Evolutionary conservation across 2,329 filamentous ascomycete species (phyloP).

Genomic region (Penicillium sp.): DNA sequence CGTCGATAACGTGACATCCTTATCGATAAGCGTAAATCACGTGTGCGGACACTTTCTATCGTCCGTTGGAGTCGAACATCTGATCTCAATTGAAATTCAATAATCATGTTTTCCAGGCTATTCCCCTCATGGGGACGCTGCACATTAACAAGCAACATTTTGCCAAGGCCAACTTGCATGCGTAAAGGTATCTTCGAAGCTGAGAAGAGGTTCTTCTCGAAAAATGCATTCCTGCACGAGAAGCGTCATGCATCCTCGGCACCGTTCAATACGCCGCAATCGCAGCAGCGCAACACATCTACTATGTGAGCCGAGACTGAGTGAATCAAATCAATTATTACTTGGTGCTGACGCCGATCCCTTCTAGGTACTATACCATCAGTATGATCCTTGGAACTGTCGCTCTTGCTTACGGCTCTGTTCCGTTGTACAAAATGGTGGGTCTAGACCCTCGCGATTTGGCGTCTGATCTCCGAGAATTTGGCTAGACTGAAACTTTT

Average conservation of each 20-base stretch:
- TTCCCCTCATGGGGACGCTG: constrained; percentile 26
- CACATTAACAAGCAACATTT: constrained; percentile 11
- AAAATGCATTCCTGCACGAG: constrained; percentile 27
- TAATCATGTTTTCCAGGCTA: constrained; percentile 31
- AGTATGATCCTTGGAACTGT: constrained; percentile 63
- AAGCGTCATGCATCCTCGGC: constrained; percentile 28
- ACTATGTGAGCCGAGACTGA: constrained; percentile 46
- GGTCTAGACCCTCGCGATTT: constrained; percentile 1
- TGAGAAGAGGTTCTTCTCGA: constrained; percentile 34
- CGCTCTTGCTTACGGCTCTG: constrained; percentile 63
- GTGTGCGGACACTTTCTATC: constrained; percentile 12
- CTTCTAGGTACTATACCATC: constrained; percentile 59
- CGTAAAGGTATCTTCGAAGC: constrained; percentile 19
- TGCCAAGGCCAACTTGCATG: constrained; percentile 12
- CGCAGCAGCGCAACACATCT: constrained; percentile 53
- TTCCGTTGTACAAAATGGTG: constrained; percentile 68
- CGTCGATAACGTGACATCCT: constrained; percentile 3
- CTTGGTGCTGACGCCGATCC: constrained; percentile 1
- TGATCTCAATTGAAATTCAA: constrained; percentile 14
- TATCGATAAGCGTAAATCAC: constrained; percentile 22
- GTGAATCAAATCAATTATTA: constrained; percentile 1
- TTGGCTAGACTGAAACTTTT: neutral
- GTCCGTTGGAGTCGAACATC: constrained; percentile 12
- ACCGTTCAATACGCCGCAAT: constrained; percentile 35
- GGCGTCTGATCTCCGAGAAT: neutral